phyloP scores from a whole-genome alignment of 2,329 filamentous ascomycete genomes.

The Neofusicoccum cordaticola region DNA sequence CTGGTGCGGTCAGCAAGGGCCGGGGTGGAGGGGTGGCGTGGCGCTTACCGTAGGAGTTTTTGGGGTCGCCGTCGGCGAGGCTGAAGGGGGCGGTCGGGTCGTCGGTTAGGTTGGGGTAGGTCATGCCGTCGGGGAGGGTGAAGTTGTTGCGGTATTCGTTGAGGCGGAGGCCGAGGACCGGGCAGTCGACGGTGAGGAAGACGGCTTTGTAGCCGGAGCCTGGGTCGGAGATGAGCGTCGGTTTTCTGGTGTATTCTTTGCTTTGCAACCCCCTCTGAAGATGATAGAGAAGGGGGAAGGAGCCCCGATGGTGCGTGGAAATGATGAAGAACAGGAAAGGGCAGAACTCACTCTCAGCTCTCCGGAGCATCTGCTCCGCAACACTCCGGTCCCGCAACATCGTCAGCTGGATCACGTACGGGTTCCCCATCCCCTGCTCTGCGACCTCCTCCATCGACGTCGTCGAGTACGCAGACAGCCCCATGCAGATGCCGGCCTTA shows the following conservation, averaged over 20 bases:
- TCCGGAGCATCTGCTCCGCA: conserved; percentile 38
- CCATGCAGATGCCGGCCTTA: conserved; percentile 60
- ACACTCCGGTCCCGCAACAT: conserved; percentile 49
- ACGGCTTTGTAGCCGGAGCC: conserved; percentile 53
- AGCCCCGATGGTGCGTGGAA: too few species aligned
- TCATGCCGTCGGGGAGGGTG: conserved; percentile 43
- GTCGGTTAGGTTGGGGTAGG: conserved; percentile 44
- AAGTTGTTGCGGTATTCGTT: conserved; percentile 56
- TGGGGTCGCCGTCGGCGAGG: not conserved
- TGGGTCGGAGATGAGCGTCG: conserved; percentile 17
- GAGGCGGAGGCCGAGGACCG: conserved; percentile 52
- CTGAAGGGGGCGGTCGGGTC: conserved; percentile 29
- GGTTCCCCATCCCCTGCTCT: conserved; percentile 37
- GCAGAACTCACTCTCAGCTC: too few species aligned
- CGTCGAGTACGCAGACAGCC: conserved; percentile 61
- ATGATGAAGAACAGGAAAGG: too few species aligned
- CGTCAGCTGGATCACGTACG: conserved; percentile 56
- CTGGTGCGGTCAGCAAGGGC: conserved; percentile 7
- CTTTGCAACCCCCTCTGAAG: too few species aligned
- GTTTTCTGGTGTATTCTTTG: too few species aligned
- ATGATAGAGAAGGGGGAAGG: too few species aligned
- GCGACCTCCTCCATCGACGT: conserved; percentile 63
- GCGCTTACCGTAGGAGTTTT: not conserved
- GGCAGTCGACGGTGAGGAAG: conserved; percentile 55
- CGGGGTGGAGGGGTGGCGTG: too few species aligned